Evolutionary conservation across 1,284 basidiomycete species (phyloP), one percentile per base, ranked within the genome.

Genomic region (Baeospora myosura): DNA sequence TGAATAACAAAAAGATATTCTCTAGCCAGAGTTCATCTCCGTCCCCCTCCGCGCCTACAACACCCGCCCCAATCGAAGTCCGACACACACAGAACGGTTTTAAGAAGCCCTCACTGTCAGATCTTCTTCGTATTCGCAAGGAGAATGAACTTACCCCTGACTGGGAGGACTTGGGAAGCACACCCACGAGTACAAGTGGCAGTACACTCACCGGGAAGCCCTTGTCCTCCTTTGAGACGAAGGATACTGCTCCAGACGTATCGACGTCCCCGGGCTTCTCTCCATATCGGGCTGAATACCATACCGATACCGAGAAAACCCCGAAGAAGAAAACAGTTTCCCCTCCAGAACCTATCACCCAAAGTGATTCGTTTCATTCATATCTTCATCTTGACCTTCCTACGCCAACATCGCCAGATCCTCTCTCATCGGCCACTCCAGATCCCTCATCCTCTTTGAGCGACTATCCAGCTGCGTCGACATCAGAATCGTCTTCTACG

Each of bases 381-480:
- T 47, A 42, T 26, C 49, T 53, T 47, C 53, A 42, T 39, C 63
- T 62, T 28, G 44, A 51, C 5, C 52, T 68, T 30, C 69, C 72
- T 29, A 76, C 74, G 30, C 74, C 71, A 29, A n/a, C n/a, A n/a
- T n/a, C n/a, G n/a, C 74, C 74, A 40, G 78, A 81, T 47, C 68
- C 70, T 39, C 65, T 71, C 17, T 76, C 74, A 16, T 74, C 82
- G 11, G 68, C 76, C 11, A 87, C 84, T 5, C 85, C 84, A 11
- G 84, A 87, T 59, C 82, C 81, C 11, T 71, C 74, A 14, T 79
- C 78, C 16, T 78, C 77, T 7, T 52, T 77, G 32, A 80, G 80
- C 45, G 78, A 78, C 48, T 80, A 74, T 56, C 73, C 75, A 21
- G 61, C 64, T 23, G 63, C 61, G 22, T 69, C 71, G 4, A 70